Base-by-base conservation (phyloP, 306 rosid genomes). In the Geum urbanum region DNA sequence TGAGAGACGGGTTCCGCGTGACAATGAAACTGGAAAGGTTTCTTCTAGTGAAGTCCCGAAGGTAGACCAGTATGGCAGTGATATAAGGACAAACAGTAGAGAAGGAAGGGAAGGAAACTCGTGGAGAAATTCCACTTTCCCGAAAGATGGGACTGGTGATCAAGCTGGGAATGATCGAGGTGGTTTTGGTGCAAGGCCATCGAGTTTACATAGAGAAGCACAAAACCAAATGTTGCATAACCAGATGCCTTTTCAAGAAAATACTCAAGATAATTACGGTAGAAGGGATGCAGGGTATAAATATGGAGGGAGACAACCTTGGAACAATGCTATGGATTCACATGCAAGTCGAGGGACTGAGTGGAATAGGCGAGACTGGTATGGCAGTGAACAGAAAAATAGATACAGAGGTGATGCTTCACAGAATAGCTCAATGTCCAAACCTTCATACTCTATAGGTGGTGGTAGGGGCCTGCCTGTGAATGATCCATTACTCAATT, bases 401-500 rank as follows among this genome's bases (percentile, higher is more conserved):
- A 81, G 89, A 76, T 81, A 73, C 71, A 84, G 91, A 70, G 79
- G 78, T n/a, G 85, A 77, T 77, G 78, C 84, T 67, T 52, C 70
- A 18, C 92, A 74, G 71, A 79, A 69, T 75, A 77, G 74, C 75
- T 81, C 83, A 4, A 77, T 73, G 59, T 70, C 84, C 0, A 90
- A 85, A 60, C 77, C 84, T 9, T 80, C 91, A 45, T 88, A 85
- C 85, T 74, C 86, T 2, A 24, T 75, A 18, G 89, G 92, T 71
- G 89, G 92, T 71, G 86, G 79, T 73, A 88, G 84, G 76, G 92
- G 89, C 39, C 85, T 79, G 72, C 75, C 87, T 71, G 78, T 86
- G 22, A 81, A 82, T 77, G 98, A 90, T 72, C 94, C 92, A 2
- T 77, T 86, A 66, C 94, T 88, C 57, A 92, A 88, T 84, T 92